These are phyloP conservation scores for Phlyctochytrium arcticum DNA, from an alignment of 192 early-diverging fungal species.

Conservation along the genomic window DNA sequence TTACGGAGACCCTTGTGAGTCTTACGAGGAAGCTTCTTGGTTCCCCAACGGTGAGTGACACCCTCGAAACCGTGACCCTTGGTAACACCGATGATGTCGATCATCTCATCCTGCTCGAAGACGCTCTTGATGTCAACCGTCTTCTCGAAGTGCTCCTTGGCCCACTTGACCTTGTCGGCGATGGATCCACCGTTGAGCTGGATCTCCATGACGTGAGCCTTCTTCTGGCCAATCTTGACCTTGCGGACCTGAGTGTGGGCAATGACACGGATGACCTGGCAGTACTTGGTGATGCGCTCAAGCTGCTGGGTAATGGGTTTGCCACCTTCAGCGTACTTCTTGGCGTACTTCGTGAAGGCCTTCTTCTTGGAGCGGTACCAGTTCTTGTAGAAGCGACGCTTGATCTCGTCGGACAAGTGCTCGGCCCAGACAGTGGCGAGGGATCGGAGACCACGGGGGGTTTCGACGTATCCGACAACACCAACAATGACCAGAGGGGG, in stretches of 20 bases:
- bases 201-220: constrained; percentile 99
- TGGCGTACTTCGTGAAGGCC: constrained; percentile 99
- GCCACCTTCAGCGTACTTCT: constrained; percentile 89
- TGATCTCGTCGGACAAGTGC: constrained; percentile 95
- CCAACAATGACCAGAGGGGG: constrained; percentile 97
- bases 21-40: constrained; percentile 99
- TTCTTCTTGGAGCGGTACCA: constrained; percentile 99
- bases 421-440: constrained; percentile 99
- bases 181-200: constrained; percentile 98
- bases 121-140: constrained; percentile 79
- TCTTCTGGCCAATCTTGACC: constrained; percentile 95
- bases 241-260: constrained; percentile 97
- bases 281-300: constrained; percentile 99
- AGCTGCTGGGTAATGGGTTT: constrained; percentile 84
- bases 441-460: constrained; percentile 95
- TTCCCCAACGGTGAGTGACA: constrained; percentile 99
- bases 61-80: constrained; percentile 99
- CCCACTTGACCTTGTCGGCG: constrained; percentile 97
- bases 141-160: constrained; percentile 98
- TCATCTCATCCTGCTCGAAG: constrained; percentile 99
- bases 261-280: constrained; percentile 94
- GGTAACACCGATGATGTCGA: constrained; percentile 97
- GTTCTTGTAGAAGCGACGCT: constrained; percentile 99
- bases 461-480: constrained; percentile 99
- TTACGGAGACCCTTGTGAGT: constrained; percentile 99